Conservation (phyloP, 441 rosid species). For the Aleurites moluccanus region DNA sequence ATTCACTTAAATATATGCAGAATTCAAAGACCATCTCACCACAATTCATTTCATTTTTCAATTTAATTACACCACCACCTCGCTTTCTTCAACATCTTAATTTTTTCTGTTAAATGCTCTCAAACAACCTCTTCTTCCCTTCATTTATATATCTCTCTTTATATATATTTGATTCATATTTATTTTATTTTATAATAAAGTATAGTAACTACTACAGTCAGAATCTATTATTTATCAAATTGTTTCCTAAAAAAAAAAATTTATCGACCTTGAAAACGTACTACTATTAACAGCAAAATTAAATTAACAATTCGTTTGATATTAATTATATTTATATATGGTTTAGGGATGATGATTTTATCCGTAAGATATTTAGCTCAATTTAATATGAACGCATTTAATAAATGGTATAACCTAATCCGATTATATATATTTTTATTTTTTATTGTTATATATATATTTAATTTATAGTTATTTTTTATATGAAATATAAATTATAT, state of each 20-base stretch:
- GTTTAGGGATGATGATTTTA: no score
- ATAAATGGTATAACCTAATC: no score
- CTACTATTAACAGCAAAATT: neutral
- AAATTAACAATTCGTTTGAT: neutral
- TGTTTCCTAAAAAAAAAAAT: no score
- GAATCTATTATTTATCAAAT: conserved; percentile 19
- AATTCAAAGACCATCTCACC: conserved; percentile 53
- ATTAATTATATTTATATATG: neutral
- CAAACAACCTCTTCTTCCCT: conserved; percentile 51
- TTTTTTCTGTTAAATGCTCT: conserved; percentile 40
- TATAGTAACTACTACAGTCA: conserved; percentile 31
- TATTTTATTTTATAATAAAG: neutral
- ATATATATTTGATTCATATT: no score
- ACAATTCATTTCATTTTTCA: conserved; percentile 40
- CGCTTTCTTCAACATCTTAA: conserved; percentile 42
- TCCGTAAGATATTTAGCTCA: no score
- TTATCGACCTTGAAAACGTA: no score
- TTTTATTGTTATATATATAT: no score
- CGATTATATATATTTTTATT: no score
- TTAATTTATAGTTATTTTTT: no score
- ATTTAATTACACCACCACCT: conserved; percentile 35
- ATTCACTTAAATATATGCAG: conserved; percentile 66
- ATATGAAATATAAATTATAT: no score
- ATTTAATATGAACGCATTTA: no score
- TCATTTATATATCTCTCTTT: no score